Percentiles rank a stretch among this genome's conserved stretches.
phyloP scores from a whole-genome alignment of 257 asterid species.

The Nemophila menziesii region DNA sequence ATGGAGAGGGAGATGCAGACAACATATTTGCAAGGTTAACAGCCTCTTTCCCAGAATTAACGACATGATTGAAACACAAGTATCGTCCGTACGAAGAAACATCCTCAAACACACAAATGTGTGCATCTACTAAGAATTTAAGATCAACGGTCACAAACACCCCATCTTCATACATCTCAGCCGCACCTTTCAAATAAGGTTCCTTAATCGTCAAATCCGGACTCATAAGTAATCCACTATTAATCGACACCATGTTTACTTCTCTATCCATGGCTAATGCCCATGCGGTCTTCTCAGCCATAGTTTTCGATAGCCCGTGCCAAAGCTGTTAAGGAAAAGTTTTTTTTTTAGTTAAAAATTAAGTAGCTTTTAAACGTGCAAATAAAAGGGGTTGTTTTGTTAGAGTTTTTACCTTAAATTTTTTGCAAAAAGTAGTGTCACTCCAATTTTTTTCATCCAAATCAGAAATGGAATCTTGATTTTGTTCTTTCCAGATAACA shows the following conservation, averaged over 20 bases:
- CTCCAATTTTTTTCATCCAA: constrained; percentile 80
- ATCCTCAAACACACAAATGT: constrained; percentile 77
- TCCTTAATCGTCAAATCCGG: constrained; percentile 55
- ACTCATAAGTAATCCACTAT: constrained; percentile 55
- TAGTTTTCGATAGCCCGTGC: constrained; percentile 77
- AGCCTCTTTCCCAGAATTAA: constrained; percentile 43
- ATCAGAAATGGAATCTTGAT: constrained; percentile 16
- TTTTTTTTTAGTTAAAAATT: not conserved
- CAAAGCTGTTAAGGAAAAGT: constrained; percentile 46
- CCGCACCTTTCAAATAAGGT: constrained; percentile 77
- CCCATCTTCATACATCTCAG: constrained; percentile 80
- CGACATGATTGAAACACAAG: constrained; percentile 61
- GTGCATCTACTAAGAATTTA: constrained; percentile 65
- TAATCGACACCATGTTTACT: constrained; percentile 69
- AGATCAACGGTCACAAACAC: constrained; percentile 77
- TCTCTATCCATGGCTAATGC: constrained; percentile 95
- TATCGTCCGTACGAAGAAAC: constrained; percentile 70
- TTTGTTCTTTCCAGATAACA: constrained; percentile 50
- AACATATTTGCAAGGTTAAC: constrained; percentile 41
- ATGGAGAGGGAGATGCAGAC: constrained; percentile 26
- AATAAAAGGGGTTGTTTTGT: too few relatives aligned
- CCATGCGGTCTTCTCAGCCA: constrained; percentile 88
- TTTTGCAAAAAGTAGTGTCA: constrained; percentile 60
- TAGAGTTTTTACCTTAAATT: constrained; percentile 43
- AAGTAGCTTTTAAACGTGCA: too few relatives aligned